Evolutionary conservation across 495 filamentous ascomycete genomes (phyloP), one percentile per base, ranked within the genome.

Genomic region (Aspergillus conjunctus): DNA sequence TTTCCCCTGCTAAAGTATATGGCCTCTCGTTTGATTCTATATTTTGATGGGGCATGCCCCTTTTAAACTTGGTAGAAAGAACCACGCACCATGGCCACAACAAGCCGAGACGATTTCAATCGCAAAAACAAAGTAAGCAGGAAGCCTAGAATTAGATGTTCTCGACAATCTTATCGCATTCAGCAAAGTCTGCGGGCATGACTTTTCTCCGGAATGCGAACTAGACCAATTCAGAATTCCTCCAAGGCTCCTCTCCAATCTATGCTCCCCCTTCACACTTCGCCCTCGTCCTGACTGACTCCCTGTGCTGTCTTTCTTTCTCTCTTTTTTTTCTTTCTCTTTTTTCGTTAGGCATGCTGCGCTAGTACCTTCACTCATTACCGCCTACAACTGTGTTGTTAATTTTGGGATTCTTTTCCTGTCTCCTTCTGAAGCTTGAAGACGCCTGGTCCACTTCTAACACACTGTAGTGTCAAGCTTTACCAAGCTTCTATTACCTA

Each of bases 351-450:
- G 37, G 54, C 51, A 83, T 79, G 4, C 2, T 41, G 85, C 72
- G 41, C 72, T 86, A 75, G 83, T 81, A 65, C 74, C 84, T 86
- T 71, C 85, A 72, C 73, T 87, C 85, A 80, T 87, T 87, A 32
- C 56, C 31, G 54, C 34, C 61, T 53, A n/a, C 5, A 9, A 41
- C 37, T 41, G 37, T 11, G 37, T 41, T n/a, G 37, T 41, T n/a
- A n/a, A 41, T n/a, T 41, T 41, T 41, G 0, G 5, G 2, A 26
- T 26, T 41, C 4, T 41, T 41, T 14, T 41, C 37, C 12, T 41
- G 37, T 33, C 34, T 33, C 43, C 31, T 32, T 51, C 39, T 58
- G 15, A 17, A 12, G 32, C 41, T 3, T n/a, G 37, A 11, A 14
- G 11, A 2, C 26, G 26, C 5, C 26, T 26, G 2, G 26, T 26